phyloP scores from a whole-genome alignment of 495 filamentous ascomycete genomes.

The Penicillium taxi region DNA sequence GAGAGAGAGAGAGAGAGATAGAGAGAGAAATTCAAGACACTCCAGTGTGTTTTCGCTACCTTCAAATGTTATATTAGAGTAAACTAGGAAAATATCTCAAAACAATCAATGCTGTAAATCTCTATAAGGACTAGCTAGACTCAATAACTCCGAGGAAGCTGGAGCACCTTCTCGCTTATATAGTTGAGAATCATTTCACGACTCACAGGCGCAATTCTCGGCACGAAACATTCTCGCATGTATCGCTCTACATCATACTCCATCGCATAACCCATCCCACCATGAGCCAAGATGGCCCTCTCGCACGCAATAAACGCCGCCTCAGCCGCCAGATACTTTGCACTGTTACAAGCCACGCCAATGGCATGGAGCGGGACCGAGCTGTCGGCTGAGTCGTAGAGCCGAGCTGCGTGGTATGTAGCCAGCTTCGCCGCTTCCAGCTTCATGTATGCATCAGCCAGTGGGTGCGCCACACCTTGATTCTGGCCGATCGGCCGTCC shows the following conservation, averaged over 20 bases:
- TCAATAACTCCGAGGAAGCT: slow-evolving; percentile 38
- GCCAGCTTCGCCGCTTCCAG: slow-evolving; percentile 72
- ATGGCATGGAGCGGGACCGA: slow-evolving; percentile 53
- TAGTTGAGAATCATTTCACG: slow-evolving; percentile 76
- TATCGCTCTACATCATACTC: slow-evolving; percentile 76
- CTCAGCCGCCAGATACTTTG: slow-evolving; percentile 74
- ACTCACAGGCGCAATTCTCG: slow-evolving; percentile 65
- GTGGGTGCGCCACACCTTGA: slow-evolving; percentile 66
- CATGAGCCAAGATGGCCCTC: slow-evolving; percentile 55
- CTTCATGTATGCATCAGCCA: slow-evolving; percentile 68
- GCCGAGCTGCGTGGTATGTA: slow-evolving; percentile 66
- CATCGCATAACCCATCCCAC: slow-evolving; percentile 70
- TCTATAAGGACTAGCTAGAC: too few species aligned
- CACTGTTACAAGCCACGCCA: slow-evolving; percentile 65
- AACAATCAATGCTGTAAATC: too few species aligned
- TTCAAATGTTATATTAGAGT: too few species aligned
- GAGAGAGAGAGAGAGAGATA: too few species aligned
- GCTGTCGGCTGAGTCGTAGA: slow-evolving; percentile 57
- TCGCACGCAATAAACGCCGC: slow-evolving; percentile 70
- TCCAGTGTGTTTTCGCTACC: too few species aligned
- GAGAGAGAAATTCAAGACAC: too few species aligned
- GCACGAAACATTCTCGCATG: slow-evolving; percentile 64
- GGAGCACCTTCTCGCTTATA: slow-evolving; percentile 61
- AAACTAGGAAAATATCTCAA: too few species aligned
- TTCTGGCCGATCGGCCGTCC: slow-evolving; percentile 65